Percentiles rank a stretch among this genome's conserved stretches.
Conservation (phyloP, 768 basidiomycete genomes). For the Lactifluus pinguis region DNA sequence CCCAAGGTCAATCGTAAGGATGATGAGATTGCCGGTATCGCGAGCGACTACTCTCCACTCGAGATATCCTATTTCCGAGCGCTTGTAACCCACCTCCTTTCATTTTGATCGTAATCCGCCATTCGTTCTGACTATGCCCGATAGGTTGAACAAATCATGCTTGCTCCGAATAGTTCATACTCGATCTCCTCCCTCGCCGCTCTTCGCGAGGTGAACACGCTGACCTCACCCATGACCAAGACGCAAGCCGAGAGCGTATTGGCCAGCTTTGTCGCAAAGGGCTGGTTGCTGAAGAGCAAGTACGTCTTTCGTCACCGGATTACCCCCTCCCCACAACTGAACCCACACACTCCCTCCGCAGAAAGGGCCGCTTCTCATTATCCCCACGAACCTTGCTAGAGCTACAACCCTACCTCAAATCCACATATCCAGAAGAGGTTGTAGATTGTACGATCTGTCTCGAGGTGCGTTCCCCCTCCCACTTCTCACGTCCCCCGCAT, state of each 20-base stretch:
- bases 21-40: slow-evolving; percentile 76
- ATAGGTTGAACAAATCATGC: slow-evolving; percentile 83
- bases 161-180: slow-evolving; percentile 63
- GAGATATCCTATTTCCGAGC: slow-evolving; percentile 85
- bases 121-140: not conserved
- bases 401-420: slow-evolving; percentile 62
- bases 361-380: slow-evolving; percentile 62
- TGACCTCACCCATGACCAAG: slow-evolving; percentile 57
- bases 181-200: slow-evolving; percentile 73
- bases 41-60: slow-evolving; percentile 67
- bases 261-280: slow-evolving; percentile 74
- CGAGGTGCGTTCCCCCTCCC: slow-evolving; percentile 37
- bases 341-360: not conserved
- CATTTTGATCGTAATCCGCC: not conserved
- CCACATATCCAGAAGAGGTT: slow-evolving; percentile 60
- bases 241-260: slow-evolving; percentile 65
- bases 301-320: slow-evolving; percentile 27
- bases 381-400: slow-evolving; percentile 69
- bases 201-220: slow-evolving; percentile 53
- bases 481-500: too few species aligned
- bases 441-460: slow-evolving; percentile 67
- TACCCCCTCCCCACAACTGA: not conserved
- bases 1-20: slow-evolving; percentile 68
- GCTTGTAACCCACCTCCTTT: slow-evolving; percentile 39
- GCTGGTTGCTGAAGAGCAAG: slow-evolving; percentile 72